A percentile compares a stretch with the other conserved stretches of the same genome.
These are phyloP conservation scores for Typha latifolia DNA, from an alignment of 176 grass and related monocot genomes.

Conservation along the genomic window DNA sequence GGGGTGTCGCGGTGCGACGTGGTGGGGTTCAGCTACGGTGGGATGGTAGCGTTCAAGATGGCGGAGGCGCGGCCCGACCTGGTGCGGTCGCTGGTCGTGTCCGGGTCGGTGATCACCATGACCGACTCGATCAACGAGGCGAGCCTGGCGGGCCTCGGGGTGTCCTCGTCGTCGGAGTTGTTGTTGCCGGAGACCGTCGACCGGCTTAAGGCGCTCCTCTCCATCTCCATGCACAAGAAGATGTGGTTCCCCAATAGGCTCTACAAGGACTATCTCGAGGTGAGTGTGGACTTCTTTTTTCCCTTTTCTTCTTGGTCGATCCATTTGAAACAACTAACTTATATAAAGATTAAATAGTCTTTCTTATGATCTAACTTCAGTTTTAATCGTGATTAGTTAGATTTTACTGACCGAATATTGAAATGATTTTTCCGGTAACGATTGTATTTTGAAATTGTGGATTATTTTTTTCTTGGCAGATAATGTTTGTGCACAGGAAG, in stretches of 20 bases:
- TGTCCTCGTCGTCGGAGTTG: constrained; percentile 54
- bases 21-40: constrained; percentile 95
- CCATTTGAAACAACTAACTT: too few relatives aligned
- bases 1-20: constrained; percentile 62
- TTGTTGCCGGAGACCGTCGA: constrained; percentile 69
- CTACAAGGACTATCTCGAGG: constrained; percentile 87
- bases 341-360: too few relatives aligned
- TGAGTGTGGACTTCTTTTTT: neutral
- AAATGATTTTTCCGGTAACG: too few relatives aligned
- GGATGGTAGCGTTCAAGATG: constrained; percentile 92
- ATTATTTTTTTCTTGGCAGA: constrained; percentile 23
- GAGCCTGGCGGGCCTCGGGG: constrained; percentile 42
- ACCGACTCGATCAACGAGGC: constrained; percentile 64
- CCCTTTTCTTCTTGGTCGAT: neutral
- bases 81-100: constrained; percentile 63
- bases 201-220: constrained; percentile 68
- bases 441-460: too few relatives aligned
- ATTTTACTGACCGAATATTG: too few relatives aligned
- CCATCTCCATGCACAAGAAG: constrained; percentile 66
- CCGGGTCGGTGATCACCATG: constrained; percentile 76
- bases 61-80: constrained; percentile 63
- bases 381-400: too few relatives aligned
- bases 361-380: too few relatives aligned
- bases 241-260: constrained; percentile 77
- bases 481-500: constrained; percentile 69